Base-by-base conservation (phyloP, 441 rosid genomes). In the Omphalea diandra region DNA sequence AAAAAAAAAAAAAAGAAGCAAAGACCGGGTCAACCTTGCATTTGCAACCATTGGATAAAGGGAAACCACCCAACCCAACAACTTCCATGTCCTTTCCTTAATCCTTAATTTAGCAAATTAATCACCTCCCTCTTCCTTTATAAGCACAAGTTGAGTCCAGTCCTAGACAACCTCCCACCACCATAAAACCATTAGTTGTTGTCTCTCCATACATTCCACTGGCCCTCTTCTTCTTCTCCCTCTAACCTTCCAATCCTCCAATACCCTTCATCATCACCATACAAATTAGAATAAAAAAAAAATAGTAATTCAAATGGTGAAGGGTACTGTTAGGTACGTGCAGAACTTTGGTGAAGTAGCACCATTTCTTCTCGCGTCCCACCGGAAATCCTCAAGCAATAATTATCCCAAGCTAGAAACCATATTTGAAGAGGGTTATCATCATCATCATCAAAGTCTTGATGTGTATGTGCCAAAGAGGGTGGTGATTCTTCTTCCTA, bases 331-430 rank as follows among this genome's bases (percentile, higher is more conserved):
- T 32, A 68, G 63, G n/a, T 57, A 57, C 32, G 32, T 57, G 29
- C 43, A 69, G 7, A 9, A 44, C 26, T 58, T 31, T 32, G 65
- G 56, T 43, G 72, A 69, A 58, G 54, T 69, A 22, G 57, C 72
- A 69, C 65, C 72, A 31, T 7, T 47, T 0, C 65, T 29, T 57
- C 54, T 69, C 55, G 44, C 56, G 44, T 44, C 43, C 3, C 72
- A 69, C 7, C 57, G 54, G 29, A 69, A 17, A 58, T 43, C 56
- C 20, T 57, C 65, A 11, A 67, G 62, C 24, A 20, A n/a, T n/a
- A n/a, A 32, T 29, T 55, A 58, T 46, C 72, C 72, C n/a, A 69
- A 36, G 40, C 65, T 69, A 31, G 72, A 69, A 8, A 69, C 72
- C 31, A 69, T 69, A 24, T 31, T 58, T 57, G 72, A 69, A 69